These are phyloP conservation scores for Echium plantagineum DNA, from an alignment of 257 asterid species.

Conservation along the genomic window DNA sequence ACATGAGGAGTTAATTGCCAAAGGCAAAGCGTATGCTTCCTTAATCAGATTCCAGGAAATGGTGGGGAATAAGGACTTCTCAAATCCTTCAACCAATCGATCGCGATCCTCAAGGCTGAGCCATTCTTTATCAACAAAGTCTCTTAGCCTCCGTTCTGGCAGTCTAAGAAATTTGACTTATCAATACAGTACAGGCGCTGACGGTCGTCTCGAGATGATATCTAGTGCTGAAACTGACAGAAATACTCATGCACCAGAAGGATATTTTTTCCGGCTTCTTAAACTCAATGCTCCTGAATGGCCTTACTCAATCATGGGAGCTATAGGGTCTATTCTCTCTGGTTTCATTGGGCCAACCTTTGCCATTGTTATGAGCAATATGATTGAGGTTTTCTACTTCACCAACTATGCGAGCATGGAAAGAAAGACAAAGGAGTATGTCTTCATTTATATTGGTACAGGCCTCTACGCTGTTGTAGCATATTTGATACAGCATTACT, in stretches of 20 bases:
- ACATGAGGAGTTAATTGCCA: constrained; percentile 42
- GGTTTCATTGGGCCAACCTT: constrained; percentile 95
- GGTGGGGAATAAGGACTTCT: constrained; percentile 69
- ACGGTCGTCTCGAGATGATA: constrained; percentile 94
- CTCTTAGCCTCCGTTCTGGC: constrained; percentile 93
- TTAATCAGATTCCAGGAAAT: constrained; percentile 82
- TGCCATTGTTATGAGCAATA: constrained; percentile 91
- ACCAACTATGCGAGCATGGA: constrained; percentile 68
- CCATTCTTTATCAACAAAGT: constrained; percentile 80
- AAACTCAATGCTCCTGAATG: constrained; percentile 93
- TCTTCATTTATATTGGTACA: constrained; percentile 51
- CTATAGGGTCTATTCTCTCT: constrained; percentile 76
- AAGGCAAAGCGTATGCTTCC: constrained; percentile 82
- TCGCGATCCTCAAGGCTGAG: constrained; percentile 78
- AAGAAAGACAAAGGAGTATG: constrained; percentile 79
- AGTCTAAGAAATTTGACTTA: constrained; percentile 83
- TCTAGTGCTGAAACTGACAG: constrained; percentile 86
- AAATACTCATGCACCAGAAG: constrained; percentile 75
- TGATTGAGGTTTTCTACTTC: constrained; percentile 95
- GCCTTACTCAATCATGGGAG: constrained; percentile 96
- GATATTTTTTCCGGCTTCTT: constrained; percentile 74
- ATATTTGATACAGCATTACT: constrained; percentile 37
- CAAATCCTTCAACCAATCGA: constrained; percentile 85
- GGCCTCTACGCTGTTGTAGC: constrained; percentile 24
- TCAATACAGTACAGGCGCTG: constrained; percentile 92